Percentiles rank a stretch among this genome's conserved stretches.
These are phyloP conservation scores for Sporothrix mexicana DNA, from an alignment of 2,329 filamentous ascomycete genomes.

Conservation along the genomic window DNA sequence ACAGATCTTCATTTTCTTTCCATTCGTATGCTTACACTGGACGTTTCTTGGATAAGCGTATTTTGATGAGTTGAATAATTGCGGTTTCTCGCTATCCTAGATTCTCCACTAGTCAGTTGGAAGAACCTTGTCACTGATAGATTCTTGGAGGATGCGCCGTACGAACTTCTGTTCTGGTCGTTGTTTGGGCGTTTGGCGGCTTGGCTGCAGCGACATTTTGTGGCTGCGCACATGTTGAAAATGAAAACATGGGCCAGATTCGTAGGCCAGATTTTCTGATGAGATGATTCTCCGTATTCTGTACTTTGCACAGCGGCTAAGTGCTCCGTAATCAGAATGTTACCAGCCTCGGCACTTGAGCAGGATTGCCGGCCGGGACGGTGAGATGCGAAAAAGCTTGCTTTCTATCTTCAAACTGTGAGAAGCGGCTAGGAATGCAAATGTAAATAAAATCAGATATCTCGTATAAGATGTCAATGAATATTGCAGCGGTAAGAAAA, in stretches of 20 bases:
- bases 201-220: background rate
- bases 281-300: background rate
- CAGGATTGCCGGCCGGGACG: background rate
- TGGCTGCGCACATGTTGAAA: conserved; percentile 1
- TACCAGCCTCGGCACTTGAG: conserved; percentile 1
- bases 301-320: too few relatives aligned
- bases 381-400: background rate
- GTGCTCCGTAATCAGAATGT: background rate
- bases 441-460: background rate
- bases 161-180: background rate
- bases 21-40: background rate
- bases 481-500: background rate
- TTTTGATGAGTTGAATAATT: background rate
- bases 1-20: background rate
- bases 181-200: conserved; percentile 6
- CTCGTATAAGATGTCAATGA: too few relatives aligned
- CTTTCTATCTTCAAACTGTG: background rate
- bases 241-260: background rate
- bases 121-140: background rate
- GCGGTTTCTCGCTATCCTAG: background rate
- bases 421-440: background rate
- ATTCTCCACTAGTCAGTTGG: conserved; percentile 6
- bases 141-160: conserved; percentile 3
- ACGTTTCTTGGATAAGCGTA: background rate
- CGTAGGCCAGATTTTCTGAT: background rate